Evolutionary conservation across 768 basidiomycete genomes (phyloP).

Genomic region (Podaxis sp.): DNA sequence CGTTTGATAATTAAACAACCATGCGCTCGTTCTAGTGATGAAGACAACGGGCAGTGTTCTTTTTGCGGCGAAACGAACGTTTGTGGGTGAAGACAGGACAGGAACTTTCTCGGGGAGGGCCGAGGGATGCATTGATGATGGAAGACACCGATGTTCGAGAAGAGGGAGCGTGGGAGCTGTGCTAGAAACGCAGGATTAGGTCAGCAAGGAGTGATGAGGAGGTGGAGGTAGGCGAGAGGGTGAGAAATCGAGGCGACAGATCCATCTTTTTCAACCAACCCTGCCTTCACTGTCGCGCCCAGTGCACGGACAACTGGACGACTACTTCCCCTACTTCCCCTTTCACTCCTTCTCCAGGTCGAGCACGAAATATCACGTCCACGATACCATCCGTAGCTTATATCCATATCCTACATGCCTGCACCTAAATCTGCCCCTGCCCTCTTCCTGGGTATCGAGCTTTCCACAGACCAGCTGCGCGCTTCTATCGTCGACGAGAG

Average conservation of each 20-base stretch:
- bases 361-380: slow-evolving; percentile 23
- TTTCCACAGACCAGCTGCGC: slow-evolving; percentile 80
- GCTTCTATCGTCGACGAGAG: slow-evolving; percentile 83
- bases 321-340: background rate
- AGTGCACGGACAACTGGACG: background rate
- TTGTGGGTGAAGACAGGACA: too few species aligned
- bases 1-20: too few species aligned
- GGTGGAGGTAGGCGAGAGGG: slow-evolving; percentile 1
- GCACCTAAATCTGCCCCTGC: slow-evolving; percentile 43
- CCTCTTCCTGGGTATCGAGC: slow-evolving; percentile 83
- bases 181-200: too few species aligned
- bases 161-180: too few species aligned
- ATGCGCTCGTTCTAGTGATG: too few species aligned
- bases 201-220: background rate
- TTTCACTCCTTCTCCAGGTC: slow-evolving; percentile 3
- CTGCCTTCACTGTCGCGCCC: background rate
- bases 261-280: background rate
- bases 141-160: too few species aligned
- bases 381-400: slow-evolving; percentile 27
- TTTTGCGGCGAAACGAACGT: too few species aligned
- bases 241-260: slow-evolving; percentile 2
- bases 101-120: too few species aligned
- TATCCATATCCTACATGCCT: slow-evolving; percentile 35
- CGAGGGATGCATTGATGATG: too few species aligned
- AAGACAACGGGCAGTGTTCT: too few species aligned